Evolutionary conservation across 2,329 filamentous ascomycete species (phyloP), one percentile per base, ranked within the genome.

Genomic region (Pezizomycotina sp.): DNA sequence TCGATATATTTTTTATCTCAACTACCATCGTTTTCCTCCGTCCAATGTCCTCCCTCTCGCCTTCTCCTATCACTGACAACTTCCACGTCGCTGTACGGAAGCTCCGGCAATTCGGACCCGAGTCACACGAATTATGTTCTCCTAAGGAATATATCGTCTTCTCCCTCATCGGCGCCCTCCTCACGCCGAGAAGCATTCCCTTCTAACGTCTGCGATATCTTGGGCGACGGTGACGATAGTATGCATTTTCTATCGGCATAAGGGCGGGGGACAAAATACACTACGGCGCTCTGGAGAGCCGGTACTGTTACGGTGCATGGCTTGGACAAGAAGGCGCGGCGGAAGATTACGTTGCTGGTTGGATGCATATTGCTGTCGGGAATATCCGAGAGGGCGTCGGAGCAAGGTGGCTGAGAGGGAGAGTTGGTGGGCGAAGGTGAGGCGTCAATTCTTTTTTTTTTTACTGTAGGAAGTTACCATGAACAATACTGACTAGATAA

Each of bases 381-480:
- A 10, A 22, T 36, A 2, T 44, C 36, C 15, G 41, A 44, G 16
- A 25, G 41, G 14, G 36, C 37, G 41, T 44, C 6, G 41, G 41
- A 9, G 33, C 41, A n/a, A 32, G 20, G 12, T 44, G 36, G 41
- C 26, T 19, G 41, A 33, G 18, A 44, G 34, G 16, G 41, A 36
- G 3, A 37, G 36, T 10, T 44, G 41, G 41, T 44, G 41, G 41
- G 31, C 39, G 36, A 44, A 44, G 41, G 41, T 44, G 28, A 27
- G 41, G 36, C n/a, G n/a, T n/a, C n/a, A n/a, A n/a, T n/a, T n/a
- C n/a, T n/a, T n/a, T n/a, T n/a, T 15, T 28, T 12, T 31, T 12
- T 13, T 15, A 12, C 21, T n/a, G 18, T 27, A 6, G 5, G 28
- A 14, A 8, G 12, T 24, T 12, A 24, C 8, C 8, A n/a, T 21